phyloP scores from a whole-genome alignment of 139 green algal species.

The Parachlorella kessleri region DNA sequence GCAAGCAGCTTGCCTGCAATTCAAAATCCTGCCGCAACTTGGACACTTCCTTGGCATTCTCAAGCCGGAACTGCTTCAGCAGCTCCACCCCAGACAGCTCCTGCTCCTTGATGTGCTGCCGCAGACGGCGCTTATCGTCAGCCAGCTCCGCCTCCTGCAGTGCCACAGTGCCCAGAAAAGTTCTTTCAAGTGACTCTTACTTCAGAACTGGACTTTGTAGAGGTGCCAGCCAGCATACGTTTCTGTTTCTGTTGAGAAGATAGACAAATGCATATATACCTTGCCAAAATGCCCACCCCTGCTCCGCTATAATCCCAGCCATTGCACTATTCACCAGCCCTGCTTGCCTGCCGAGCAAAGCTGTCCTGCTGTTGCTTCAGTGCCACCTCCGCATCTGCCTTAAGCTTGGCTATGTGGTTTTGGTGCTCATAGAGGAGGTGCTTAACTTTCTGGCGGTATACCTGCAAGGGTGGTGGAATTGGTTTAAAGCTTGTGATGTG shows the following conservation, averaged over 20 bases:
- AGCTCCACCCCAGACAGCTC: constrained; percentile 83
- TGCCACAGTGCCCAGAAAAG: constrained; percentile 5
- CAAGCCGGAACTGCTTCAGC: constrained; percentile 78
- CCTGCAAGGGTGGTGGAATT: constrained; percentile 37
- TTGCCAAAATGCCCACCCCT: not conserved
- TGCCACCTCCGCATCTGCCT: constrained; percentile 79
- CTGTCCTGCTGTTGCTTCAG: constrained; percentile 69
- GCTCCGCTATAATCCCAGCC: not conserved
- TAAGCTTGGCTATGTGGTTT: constrained; percentile 84
- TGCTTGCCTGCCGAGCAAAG: not conserved
- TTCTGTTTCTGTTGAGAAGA: not conserved
- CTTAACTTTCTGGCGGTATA: constrained; percentile 97
- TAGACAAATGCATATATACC: not conserved
- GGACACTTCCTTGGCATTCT: constrained; percentile 89
- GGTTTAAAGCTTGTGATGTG: not conserved
- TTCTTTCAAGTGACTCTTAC: not conserved
- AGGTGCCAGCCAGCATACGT: not conserved
- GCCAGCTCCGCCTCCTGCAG: constrained; percentile 66
- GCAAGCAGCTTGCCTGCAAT: constrained; percentile 26
- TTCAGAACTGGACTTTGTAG: too few relatives aligned
- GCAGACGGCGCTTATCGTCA: constrained; percentile 82
- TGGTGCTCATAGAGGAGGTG: constrained; percentile 95
- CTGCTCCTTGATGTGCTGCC: constrained; percentile 81
- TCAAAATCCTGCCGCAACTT: constrained; percentile 92
- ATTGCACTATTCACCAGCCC: not conserved